A percentile compares a stretch with the other conserved stretches of the same genome.
Evolutionary conservation across 2,329 filamentous ascomycete species (phyloP).

Genomic region (Claviceps fusiformis): DNA sequence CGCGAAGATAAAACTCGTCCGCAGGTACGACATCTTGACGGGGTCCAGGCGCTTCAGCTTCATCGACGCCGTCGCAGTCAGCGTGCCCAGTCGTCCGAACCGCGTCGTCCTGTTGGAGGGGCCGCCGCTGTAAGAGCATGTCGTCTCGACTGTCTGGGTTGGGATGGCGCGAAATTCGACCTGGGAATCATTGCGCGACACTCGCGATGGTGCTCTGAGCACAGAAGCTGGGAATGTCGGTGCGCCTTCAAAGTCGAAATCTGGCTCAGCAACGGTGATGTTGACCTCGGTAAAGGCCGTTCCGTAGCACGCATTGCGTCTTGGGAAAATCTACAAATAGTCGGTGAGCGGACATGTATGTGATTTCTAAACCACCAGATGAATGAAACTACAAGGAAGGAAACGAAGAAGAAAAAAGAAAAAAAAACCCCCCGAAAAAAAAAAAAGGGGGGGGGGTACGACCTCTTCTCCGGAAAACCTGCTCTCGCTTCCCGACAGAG

Average conservation of each 20-base stretch:
- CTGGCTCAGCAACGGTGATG: constrained; percentile 21
- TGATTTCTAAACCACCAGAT: no score
- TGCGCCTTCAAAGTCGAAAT: constrained; percentile 2
- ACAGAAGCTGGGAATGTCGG: constrained; percentile 7
- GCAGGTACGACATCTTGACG: constrained; percentile 44
- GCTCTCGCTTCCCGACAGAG: constrained; percentile 14
- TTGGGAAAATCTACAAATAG: constrained; percentile 13
- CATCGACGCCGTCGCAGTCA: constrained; percentile 16
- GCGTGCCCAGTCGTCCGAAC: constrained; percentile 11
- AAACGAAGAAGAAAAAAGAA: background rate
- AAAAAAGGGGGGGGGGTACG: background rate
- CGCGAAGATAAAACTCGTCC: constrained; percentile 47
- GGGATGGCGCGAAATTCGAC: background rate
- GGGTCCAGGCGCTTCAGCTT: constrained; percentile 30
- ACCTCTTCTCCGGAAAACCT: constrained; percentile 19
- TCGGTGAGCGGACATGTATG: no score
- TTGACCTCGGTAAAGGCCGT: constrained; percentile 38
- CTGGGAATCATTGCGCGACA: constrained; percentile 7
- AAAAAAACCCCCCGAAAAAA: no score
- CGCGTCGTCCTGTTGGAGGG: constrained; percentile 7
- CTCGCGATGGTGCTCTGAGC: constrained; percentile 5
- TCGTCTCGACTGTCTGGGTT: constrained; percentile 15
- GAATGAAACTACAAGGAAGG: background rate
- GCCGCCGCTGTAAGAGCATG: constrained; percentile 16
- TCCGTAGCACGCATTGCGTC: constrained; percentile 24